These are phyloP conservation scores for Neurospora crassa DNA, from an alignment of 2,329 filamentous ascomycete species.

Conservation along the genomic window DNA sequence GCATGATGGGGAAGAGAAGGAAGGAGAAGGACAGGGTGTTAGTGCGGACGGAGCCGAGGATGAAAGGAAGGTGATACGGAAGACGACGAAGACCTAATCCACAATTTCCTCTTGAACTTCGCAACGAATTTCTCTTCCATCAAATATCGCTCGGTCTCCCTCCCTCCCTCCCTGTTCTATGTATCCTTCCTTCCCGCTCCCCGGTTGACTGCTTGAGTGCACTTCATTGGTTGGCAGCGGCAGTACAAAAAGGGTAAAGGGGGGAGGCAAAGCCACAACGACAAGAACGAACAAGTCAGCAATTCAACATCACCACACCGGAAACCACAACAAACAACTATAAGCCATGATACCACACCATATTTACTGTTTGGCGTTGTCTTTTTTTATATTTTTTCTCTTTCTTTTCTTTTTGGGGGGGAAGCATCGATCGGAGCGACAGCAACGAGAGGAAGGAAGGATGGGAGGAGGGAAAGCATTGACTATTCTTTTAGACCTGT, in stretches of 20 bases:
- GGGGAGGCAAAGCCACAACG: background rate
- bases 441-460: background rate
- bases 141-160: background rate
- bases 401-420: background rate
- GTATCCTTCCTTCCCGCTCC: background rate
- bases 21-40: background rate
- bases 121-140: background rate
- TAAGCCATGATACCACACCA: slow-evolving; percentile 9
- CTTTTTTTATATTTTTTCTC: background rate
- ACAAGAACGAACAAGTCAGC: background rate
- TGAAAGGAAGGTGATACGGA: background rate
- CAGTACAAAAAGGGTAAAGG: background rate
- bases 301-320: background rate
- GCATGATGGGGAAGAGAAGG: background rate
- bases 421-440: background rate
- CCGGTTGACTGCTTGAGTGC: background rate
- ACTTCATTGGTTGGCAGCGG: background rate
- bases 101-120: background rate
- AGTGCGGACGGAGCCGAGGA: background rate
- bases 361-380: slow-evolving; percentile 8
- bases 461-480: background rate
- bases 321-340: background rate
- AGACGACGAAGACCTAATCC: background rate
- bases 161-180: background rate
- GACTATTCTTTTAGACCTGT: background rate